phyloP scores from a whole-genome alignment of 176 grass and related monocot species.

The Ananas comosus region DNA sequence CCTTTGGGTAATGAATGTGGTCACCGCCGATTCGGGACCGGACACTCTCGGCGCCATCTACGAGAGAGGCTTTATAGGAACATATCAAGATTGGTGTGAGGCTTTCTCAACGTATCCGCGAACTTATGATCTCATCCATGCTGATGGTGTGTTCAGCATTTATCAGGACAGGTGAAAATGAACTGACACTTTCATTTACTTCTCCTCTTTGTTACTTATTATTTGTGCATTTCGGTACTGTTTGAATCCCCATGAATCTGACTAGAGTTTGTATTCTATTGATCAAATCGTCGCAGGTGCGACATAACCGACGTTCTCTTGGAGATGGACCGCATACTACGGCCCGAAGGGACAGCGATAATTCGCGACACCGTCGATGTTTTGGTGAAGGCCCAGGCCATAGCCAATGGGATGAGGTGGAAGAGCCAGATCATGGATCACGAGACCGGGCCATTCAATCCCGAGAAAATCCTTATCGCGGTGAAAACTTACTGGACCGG shows the following conservation, averaged over 20 bases:
- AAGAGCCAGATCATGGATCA: conserved; percentile 76
- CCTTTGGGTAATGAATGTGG: conserved; percentile 83
- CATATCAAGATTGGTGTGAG: conserved; percentile 81
- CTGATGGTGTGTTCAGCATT: conserved; percentile 51
- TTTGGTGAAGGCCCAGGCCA: conserved; percentile 40
- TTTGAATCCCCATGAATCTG: no score
- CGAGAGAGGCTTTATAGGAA: conserved; percentile 71
- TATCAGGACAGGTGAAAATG: conserved; percentile 50
- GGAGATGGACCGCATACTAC: conserved; percentile 69
- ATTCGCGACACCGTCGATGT: conserved; percentile 49
- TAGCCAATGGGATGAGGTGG: conserved; percentile 53
- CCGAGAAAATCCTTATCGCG: conserved; percentile 69
- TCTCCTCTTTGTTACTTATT: not conserved
- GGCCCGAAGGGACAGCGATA: conserved; percentile 70
- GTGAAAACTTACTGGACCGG: conserved; percentile 74
- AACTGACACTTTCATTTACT: not conserved
- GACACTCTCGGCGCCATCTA: conserved; percentile 60
- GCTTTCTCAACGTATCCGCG: conserved; percentile 86
- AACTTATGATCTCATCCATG: conserved; percentile 81
- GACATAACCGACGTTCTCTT: conserved; percentile 54
- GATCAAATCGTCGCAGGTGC: conserved; percentile 35
- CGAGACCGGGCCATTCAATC: conserved; percentile 60
- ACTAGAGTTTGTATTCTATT: not conserved
- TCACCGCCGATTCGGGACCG: conserved; percentile 21
- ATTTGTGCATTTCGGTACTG: no score